Base-by-base conservation (phyloP, 352 stramenopile genomes). In the Stephanocyclus meneghinianus region DNA sequence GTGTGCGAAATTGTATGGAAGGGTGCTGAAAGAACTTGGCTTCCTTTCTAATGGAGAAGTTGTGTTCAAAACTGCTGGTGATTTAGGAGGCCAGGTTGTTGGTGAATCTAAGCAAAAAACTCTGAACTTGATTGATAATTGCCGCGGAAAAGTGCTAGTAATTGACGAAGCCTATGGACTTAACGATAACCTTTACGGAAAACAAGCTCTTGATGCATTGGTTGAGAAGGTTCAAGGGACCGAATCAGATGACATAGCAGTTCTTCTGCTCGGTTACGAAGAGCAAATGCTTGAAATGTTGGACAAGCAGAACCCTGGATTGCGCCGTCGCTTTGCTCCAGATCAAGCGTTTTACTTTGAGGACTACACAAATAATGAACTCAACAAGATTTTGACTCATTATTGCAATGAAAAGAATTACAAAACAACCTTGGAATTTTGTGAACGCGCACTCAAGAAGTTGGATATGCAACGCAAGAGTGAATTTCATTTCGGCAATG, bases 131-230 rank as follows among this genome's bases (percentile, higher is more conserved):
- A 81, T 97, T 18, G 88, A 96, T 18, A 80, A 87, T 63, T 86
- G 92, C 0, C 90, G 93, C 53, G 95, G 95, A 3, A 97, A 97
- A 68, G 94, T 98, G 16, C 82, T 97, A 6, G 90, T 98, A 8
- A 97, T 98, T 55, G 95, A 98, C 65, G 95, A 98, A 78, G 95
- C 95, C 0, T 98, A 98, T 86, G 95, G 90, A n/a, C 64, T 98
- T 2, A 87, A 96, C 69, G 76, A 80, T 59, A 69, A 62, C 48
- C 53, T 74, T 0, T 91, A 90, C 61, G 80, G 83, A 21, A 76
- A 70, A 26, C 59, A 79, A 71, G 92, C 92, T 44, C 51, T 97
- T 1, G 90, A 97, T 75, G 94, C 96, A 13, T 47, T 98, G 10
- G 95, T 98, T 8, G 94, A 96, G 65, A 96, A 96, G 68, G 91